Conservation (phyloP, 2,329 filamentous ascomycete genomes). For the Nannizziopsis arthrosporioides region DNA sequence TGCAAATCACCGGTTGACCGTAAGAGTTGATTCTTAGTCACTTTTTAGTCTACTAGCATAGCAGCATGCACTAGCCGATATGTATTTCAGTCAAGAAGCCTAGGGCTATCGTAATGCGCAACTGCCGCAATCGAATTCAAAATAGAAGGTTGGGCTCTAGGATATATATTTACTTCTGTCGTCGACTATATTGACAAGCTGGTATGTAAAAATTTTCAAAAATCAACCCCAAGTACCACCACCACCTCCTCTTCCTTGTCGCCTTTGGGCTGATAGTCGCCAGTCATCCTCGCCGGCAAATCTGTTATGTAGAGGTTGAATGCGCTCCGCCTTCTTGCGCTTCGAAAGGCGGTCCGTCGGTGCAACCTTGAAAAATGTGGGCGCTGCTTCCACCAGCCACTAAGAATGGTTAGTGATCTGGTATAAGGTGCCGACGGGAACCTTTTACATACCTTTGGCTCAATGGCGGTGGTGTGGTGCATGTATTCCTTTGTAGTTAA, state of each 20-base stretch:
- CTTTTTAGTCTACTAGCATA: neutral
- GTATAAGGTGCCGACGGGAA: neutral
- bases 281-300: constrained; percentile 90
- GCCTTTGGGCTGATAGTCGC: constrained; percentile 78
- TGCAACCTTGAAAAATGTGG: constrained; percentile 97
- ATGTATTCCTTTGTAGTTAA: constrained; percentile 79
- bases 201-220: neutral
- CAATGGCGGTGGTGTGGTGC: constrained; percentile 85
- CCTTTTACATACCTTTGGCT: constrained; percentile 54
- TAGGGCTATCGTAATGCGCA: too few species aligned
- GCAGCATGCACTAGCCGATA: neutral
- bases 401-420: constrained; percentile 15
- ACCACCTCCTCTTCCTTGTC: constrained; percentile 69
- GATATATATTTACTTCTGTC: neutral
- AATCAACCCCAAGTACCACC: constrained; percentile 75
- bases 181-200: neutral
- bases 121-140: too few species aligned
- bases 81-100: neutral
- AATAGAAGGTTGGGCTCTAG: too few species aligned
- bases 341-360: constrained; percentile 77
- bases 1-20: neutral
- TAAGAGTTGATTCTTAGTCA: neutral
- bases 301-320: constrained; percentile 88
- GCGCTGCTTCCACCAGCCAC: constrained; percentile 87
- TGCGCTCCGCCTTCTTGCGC: constrained; percentile 84